Conservation (phyloP, 2,329 filamentous ascomycete genomes). For the Aquanectria penicillioides region DNA sequence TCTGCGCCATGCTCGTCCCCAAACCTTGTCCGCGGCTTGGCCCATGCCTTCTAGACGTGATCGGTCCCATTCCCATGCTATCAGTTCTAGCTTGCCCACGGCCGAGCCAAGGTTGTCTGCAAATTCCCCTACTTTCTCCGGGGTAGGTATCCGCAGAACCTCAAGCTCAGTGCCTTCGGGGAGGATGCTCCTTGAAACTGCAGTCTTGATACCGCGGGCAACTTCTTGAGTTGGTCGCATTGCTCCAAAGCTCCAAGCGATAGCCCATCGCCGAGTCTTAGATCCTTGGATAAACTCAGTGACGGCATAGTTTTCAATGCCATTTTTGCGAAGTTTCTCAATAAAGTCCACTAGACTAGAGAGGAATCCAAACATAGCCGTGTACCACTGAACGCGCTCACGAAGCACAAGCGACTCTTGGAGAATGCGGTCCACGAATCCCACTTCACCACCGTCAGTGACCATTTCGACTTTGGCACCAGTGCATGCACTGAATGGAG, state of each 20-base stretch:
- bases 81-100: constrained; percentile 66
- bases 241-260: constrained; percentile 85
- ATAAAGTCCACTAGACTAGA: constrained; percentile 73
- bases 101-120: constrained; percentile 53
- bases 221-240: constrained; percentile 67
- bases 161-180: constrained; percentile 54
- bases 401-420: constrained; percentile 71
- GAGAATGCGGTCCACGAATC: constrained; percentile 78
- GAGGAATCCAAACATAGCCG: constrained; percentile 87
- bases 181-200: constrained; percentile 53
- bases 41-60: constrained; percentile 66
- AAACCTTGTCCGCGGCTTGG: constrained; percentile 76
- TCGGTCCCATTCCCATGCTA: constrained; percentile 71
- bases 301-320: constrained; percentile 82
- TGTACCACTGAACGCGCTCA: constrained; percentile 83
- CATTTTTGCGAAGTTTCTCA: constrained; percentile 63
- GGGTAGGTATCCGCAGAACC: constrained; percentile 56
- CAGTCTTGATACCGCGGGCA: constrained; percentile 55
- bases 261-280: constrained; percentile 84
- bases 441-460: constrained; percentile 78
- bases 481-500: constrained; percentile 78
- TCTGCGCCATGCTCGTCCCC: constrained; percentile 78
- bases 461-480: constrained; percentile 90
- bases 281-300: constrained; percentile 81
- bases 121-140: constrained; percentile 52